Conservation (phyloP, 768 basidiomycete genomes). For the Auricularia sp. region DNA sequence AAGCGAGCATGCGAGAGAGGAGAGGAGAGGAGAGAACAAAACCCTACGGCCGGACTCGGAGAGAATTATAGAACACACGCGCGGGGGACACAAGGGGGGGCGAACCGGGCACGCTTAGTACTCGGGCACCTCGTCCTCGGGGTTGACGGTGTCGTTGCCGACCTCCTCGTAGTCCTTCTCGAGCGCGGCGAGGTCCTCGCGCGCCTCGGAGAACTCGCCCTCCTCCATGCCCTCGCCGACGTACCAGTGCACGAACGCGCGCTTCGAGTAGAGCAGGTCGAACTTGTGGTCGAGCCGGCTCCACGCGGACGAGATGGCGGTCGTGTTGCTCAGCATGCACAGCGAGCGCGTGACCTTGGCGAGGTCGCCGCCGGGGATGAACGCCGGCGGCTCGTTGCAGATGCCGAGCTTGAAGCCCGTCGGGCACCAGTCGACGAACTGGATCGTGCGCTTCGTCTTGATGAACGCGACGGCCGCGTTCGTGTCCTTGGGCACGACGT, state of each 20-base stretch:
- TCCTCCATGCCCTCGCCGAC: constrained; percentile 99
- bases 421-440: constrained; percentile 97
- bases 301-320: constrained; percentile 92
- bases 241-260: constrained; percentile 89
- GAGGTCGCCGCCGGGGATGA: constrained; percentile 88
- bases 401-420: constrained; percentile 96
- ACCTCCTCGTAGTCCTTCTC: constrained; percentile 93
- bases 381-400: constrained; percentile 91
- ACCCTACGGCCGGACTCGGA: too few relatives aligned
- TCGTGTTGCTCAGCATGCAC: constrained; percentile 96
- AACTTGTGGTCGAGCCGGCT: constrained; percentile 94
- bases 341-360: constrained; percentile 89
- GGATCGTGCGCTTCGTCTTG: constrained; percentile 96
- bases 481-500: constrained; percentile 94
- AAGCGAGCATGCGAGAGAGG: too few relatives aligned
- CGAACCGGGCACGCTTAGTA: neutral
- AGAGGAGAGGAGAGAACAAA: too few relatives aligned
- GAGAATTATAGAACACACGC: too few relatives aligned
- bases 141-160: constrained; percentile 11
- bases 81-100: constrained; percentile 5
- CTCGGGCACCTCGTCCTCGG: neutral
- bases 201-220: constrained; percentile 97
- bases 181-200: constrained; percentile 94
- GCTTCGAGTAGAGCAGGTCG: constrained; percentile 94
- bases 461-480: constrained; percentile 86